phyloP scores from a whole-genome alignment of 176 grass and related monocot species.

The Cocos nucifera region DNA sequence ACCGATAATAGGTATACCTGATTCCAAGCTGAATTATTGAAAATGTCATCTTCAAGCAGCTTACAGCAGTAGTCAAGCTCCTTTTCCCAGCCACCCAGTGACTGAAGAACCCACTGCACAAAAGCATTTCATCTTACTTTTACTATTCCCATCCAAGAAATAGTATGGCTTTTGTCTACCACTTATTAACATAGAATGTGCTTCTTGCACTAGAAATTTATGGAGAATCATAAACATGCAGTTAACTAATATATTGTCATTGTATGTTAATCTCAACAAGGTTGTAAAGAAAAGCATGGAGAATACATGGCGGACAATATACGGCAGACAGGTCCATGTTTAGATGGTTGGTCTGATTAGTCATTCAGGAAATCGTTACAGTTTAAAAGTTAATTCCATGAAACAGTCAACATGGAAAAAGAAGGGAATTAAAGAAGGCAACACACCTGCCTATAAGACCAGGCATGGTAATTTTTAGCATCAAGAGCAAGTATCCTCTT shows the following conservation, averaged over 20 bases:
- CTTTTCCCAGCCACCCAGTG: slow-evolving; percentile 84
- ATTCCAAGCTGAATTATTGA: slow-evolving; percentile 99
- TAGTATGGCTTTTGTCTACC: background rate
- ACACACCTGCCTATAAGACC: slow-evolving; percentile 91
- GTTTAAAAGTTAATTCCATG: no score
- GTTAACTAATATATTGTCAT: no score
- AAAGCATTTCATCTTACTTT: background rate
- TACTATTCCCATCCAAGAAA: no score
- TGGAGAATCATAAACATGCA: no score
- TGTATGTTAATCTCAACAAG: background rate
- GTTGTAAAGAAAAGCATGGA: background rate
- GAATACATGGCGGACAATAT: background rate
- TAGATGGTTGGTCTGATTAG: no score
- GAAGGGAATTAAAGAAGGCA: background rate
- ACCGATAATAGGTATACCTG: slow-evolving; percentile 44
- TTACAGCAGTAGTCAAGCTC: slow-evolving; percentile 67
- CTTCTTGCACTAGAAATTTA: no score
- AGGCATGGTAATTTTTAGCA: slow-evolving; percentile 95
- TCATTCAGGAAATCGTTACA: no score
- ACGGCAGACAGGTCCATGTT: no score
- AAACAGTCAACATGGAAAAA: background rate
- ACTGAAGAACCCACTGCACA: slow-evolving; percentile 85
- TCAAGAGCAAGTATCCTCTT: slow-evolving; percentile 49
- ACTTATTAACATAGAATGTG: background rate
- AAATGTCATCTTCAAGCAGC: slow-evolving; percentile 78